Conservation (phyloP, 1,284 basidiomycete species). For the Puccinia brachypodii region DNA sequence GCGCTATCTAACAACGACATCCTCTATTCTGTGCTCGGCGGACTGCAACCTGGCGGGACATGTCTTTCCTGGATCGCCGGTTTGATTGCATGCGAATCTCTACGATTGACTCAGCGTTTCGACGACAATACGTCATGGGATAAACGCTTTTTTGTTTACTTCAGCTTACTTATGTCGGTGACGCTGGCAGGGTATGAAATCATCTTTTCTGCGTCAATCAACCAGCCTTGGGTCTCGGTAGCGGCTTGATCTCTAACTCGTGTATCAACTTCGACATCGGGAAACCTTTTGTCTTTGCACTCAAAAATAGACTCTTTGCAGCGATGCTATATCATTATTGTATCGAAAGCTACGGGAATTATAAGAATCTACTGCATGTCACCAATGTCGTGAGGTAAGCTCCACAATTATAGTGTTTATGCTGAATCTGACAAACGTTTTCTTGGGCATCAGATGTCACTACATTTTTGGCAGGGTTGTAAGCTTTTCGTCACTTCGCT, state of each 20-base stretch:
- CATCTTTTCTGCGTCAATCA: not conserved
- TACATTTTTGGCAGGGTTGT: conserved; percentile 13
- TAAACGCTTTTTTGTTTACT: conserved; percentile 28
- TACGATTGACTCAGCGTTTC: conserved; percentile 36
- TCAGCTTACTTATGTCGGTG: conserved; percentile 16
- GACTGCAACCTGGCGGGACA: conserved; percentile 31
- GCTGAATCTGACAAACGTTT: not conserved
- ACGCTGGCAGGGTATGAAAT: conserved; percentile 1
- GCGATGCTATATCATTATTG: conserved; percentile 24
- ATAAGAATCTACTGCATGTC: not conserved
- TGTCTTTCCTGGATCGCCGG: conserved; percentile 25
- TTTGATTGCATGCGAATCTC: conserved; percentile 9
- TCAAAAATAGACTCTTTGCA: not conserved
- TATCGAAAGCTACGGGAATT: conserved; percentile 24
- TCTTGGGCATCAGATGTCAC: not conserved
- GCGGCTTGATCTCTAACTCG: not conserved
- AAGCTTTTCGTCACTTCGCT: not conserved
- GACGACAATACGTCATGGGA: conserved; percentile 20
- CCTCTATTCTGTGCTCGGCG: conserved; percentile 3
- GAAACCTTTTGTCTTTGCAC: not conserved
- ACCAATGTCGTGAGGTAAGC: conserved; percentile 9
- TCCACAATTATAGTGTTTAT: not conserved
- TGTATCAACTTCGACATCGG: not conserved
- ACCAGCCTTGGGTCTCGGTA: not conserved
- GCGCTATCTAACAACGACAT: not conserved